These are phyloP conservation scores for Aspergillus unguis DNA, from an alignment of 2,329 filamentous ascomycete genomes.

Conservation along the genomic window DNA sequence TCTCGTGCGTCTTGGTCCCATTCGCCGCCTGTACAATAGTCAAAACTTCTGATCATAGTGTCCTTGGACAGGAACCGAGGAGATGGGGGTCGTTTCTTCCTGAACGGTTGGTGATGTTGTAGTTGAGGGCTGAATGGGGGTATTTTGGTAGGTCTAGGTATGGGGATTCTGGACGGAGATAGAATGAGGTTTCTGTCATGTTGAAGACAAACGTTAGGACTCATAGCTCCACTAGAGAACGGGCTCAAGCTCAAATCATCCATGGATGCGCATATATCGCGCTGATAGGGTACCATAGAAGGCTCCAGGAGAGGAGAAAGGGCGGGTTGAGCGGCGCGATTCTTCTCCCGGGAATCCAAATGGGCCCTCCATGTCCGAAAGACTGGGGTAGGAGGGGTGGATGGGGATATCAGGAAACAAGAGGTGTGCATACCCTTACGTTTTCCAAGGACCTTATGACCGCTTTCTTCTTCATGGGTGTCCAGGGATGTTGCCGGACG, in stretches of 20 bases:
- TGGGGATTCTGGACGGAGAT: conserved; percentile 18
- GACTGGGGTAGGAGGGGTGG: conserved; percentile 14
- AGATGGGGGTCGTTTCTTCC: conserved; percentile 34
- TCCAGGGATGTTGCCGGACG: conserved; percentile 44
- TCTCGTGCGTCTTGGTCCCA: conserved; percentile 79
- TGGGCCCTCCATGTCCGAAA: neutral
- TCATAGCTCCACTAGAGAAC: conserved; percentile 13
- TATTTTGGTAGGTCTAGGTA: conserved; percentile 39
- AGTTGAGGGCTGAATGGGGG: conserved; percentile 23
- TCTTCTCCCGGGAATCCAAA: conserved; percentile 12
- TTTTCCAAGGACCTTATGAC: conserved; percentile 41
- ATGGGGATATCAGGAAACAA: conserved; percentile 30
- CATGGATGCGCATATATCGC: conserved; percentile 10
- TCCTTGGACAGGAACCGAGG: conserved; percentile 63
- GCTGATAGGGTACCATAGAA: neutral
- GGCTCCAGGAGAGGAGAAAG: neutral
- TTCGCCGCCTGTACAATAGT: conserved; percentile 30
- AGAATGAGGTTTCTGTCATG: conserved; percentile 15
- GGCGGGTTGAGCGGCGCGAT: neutral
- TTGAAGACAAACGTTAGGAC: conserved; percentile 8
- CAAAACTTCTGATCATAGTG: conserved; percentile 67
- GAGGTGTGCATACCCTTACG: conserved; percentile 52
- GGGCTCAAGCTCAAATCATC: conserved; percentile 8
- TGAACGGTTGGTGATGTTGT: conserved; percentile 35
- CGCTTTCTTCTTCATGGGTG: conserved; percentile 35